Percentiles rank a stretch among this genome's conserved stretches.
Evolutionary conservation across 2,329 filamentous ascomycete genomes (phyloP).

Genomic region (Chrysoporthe deuterocubensis): DNA sequence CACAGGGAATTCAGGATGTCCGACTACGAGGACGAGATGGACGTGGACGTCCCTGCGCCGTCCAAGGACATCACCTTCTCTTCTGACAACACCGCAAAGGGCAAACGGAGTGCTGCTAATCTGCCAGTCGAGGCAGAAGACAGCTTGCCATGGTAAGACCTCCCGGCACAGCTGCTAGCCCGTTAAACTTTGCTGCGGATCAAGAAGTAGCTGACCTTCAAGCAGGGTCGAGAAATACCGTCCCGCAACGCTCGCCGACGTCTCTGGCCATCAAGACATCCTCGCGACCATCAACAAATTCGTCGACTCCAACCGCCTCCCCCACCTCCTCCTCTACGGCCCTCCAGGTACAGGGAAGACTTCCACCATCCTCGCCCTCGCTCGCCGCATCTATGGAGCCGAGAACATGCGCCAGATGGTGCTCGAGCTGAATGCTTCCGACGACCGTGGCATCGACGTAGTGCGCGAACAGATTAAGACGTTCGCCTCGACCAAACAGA

Average conservation of each 20-base stretch:
- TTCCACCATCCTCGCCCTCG: conserved; percentile 91
- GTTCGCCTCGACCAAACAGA: conserved; percentile 96
- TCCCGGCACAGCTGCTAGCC: conserved; percentile 26
- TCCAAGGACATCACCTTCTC: conserved; percentile 67
- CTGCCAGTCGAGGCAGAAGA: conserved; percentile 93
- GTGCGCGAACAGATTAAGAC: conserved; percentile 99
- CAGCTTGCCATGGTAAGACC: conserved; percentile 79
- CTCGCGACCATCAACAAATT: conserved; percentile 98
- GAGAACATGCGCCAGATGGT: conserved; percentile 99
- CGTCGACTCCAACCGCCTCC: conserved; percentile 89
- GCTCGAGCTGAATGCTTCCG: conserved; percentile 93
- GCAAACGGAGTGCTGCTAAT: conserved; percentile 91
- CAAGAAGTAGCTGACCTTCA: conserved; percentile 23
- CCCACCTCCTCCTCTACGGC: conserved; percentile 94
- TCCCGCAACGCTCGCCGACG: conserved; percentile 84
- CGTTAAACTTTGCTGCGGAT: not conserved
- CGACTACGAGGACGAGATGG: conserved; percentile 65
- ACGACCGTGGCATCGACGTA: conserved; percentile 96
- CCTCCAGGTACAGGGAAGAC: conserved; percentile 98
- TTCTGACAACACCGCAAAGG: conserved; percentile 75
- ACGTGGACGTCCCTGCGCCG: conserved; percentile 55
- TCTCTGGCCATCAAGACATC: conserved; percentile 96
- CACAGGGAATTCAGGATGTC: conserved; percentile 51
- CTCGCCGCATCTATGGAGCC: conserved; percentile 86
- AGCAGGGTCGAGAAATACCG: conserved; percentile 94